Evolutionary conservation across 225 moss, liverwort and hornwort genomes (phyloP), one percentile per base, ranked within the genome.

Genomic region (Straminergon stramineum): DNA sequence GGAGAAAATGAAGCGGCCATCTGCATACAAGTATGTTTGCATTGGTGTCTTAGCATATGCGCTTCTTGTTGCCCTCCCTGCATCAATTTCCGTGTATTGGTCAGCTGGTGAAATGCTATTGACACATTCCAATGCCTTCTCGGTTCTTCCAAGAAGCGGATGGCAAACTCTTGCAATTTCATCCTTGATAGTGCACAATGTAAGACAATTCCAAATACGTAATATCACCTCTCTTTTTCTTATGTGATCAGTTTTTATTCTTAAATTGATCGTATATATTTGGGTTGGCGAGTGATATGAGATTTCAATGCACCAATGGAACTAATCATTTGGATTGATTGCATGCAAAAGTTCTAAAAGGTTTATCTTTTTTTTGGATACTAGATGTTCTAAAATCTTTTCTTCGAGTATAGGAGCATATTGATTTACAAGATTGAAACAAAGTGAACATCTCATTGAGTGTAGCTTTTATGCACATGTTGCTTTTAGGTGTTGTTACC

Each of bases 1-100:
- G 91, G 93, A 94, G 85, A 43, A 82, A 3, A 95, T 93, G 92
- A 90, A 79, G 83, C 68, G 16, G 16, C 94, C 95, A 76, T 75
- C 84, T 5, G 82, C 75, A 30, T 94, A 93, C 84, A 91, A 90
- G 87, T 92, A 78, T 39, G 68, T 87, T 23, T 93, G 89, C 18
- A 8, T 91, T 10, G 67, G 15, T 24, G 89, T 91, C 22, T 48
- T 91, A 4, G 48, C 23, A 0, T 94, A 95, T 30, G 89, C 91
- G 0, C 85, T 92, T 35, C 9, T 58, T 9, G 78, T 93, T 7
- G 83, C 89, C 30, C 69, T 94, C 7, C 92, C 92, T 2, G 77
- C 83, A 7, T 27, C 86, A 19, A 35, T 92, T 13, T 62, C 92
- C 1, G 89, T 93, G 4, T 93, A 93, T 57, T 94, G 93, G 94